Base-by-base conservation (phyloP, 768 basidiomycete genomes). In the Agrocybe chaxingu region DNA sequence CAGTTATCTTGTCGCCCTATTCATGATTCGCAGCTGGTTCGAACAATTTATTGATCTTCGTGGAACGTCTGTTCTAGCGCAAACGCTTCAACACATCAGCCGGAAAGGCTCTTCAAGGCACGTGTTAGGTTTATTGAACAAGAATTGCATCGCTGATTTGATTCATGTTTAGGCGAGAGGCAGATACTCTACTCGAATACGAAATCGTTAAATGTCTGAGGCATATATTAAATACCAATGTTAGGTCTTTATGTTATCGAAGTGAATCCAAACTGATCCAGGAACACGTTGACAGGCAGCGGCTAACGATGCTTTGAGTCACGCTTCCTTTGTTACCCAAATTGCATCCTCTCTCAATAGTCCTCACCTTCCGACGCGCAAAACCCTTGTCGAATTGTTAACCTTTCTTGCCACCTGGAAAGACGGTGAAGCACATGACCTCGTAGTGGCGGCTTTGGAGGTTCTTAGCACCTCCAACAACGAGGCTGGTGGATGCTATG, bases 151-250 rank as follows among this genome's bases (percentile, higher is more conserved):
- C 24, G 24, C 32, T 39, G 11, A 50, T 19, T 44, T 48, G 5
- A 33, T 43, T 47, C 5, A 51, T 52, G 60, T 48, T 56, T 34
- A 87, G 86, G 52, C 75, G 78, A 38, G 83, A 82, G 44, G 65
- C 68, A 12, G 93, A 98, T 60, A 76, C 80, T 33, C 66, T 70
- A 10, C 69, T 97, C 18, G 96, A 98, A 66, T 82, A 91, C 45
- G 96, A 98, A 70, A 73, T 95, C 45, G 80, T 89, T 51, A 96
- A 93, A 67, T 93, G 91, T 65, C 67, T 98, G 53, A 87, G 82
- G 62, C 82, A 82, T 24, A 87, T 96, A 24, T 72, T 97, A 36
- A 95, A 95, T 59, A 78, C 68, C 31, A 19, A 52, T 41, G 64
- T 58, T 53, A 57, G 51, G 48, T 50, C 46, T 36, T 44, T 36